Evolutionary conservation across 139 green algal genomes (phyloP), one percentile per base, ranked within the genome.

Genomic region (Picochlorum sp.): DNA sequence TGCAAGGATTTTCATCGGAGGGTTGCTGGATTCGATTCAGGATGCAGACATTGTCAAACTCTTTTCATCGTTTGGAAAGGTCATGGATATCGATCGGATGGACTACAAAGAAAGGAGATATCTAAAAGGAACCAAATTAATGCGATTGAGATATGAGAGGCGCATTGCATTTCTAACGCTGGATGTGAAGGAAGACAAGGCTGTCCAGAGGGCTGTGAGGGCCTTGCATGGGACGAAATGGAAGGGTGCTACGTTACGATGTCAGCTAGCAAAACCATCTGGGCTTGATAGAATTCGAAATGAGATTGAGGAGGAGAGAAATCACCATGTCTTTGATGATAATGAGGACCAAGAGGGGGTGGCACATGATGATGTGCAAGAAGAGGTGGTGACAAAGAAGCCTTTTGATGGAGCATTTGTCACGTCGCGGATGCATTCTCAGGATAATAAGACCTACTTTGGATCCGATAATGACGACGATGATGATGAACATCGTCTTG

Each of bases 151-250:
- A 54, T 54, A 54, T 54, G 47, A 54, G 47, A 62, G 81, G 26
- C 69, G 72, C 30, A 83, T 87, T 59, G 81, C 62, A 1, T 83
- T 85, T 50, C 65, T 87, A 2, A 68, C 70, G 8, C 50, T 87
- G 3, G 23, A 60, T 16, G 72, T 76, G 4, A 83, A 74, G 45
- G 72, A 85, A 44, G 57, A 75, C 3, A 57, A 51, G 1, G 6
- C 63, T 0, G 44, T 87, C 34, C 34, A 67, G 14, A 34, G 63
- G 9, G 58, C 57, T 56, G 63, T 78, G 14, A 47, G 31, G 0
- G 62, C 26, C 50, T 87, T 86, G 61, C 85, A 87, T 41, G 75
- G 81, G 55, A 77, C 70, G 63, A 74, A 75, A 51, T 87, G 76
- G 76, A 60, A 70, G 6, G 79, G 81, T 4, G 49, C 62, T 24